Percentiles rank a stretch among this genome's conserved stretches.
phyloP scores from a whole-genome alignment of 306 rosid genomes.

The Sindora glabra region DNA sequence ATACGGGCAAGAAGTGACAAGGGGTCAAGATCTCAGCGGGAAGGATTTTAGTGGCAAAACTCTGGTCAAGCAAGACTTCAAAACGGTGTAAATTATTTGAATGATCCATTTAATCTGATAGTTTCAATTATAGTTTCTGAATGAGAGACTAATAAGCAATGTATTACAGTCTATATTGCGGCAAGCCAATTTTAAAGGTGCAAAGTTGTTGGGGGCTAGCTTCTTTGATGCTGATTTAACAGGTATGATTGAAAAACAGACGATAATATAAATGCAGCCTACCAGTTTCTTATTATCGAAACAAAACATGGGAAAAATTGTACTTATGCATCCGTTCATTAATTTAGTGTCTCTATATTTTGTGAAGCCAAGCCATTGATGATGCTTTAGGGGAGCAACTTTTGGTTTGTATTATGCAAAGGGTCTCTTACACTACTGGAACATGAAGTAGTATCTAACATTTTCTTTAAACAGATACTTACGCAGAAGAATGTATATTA shows the following conservation, averaged over 20 bases:
- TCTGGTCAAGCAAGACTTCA: constrained; percentile 87
- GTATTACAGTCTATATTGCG: constrained; percentile 64
- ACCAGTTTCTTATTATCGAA: background rate
- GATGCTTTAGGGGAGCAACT: no score
- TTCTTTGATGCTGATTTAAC: constrained; percentile 96
- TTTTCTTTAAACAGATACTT: no score
- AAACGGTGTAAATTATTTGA: constrained; percentile 48
- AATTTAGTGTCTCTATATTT: no score
- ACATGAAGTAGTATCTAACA: no score
- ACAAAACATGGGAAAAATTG: background rate
- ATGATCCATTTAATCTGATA: background rate
- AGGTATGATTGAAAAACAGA: constrained; percentile 30
- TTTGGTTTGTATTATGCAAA: no score
- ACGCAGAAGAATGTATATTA: no score
- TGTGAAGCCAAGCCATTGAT: no score
- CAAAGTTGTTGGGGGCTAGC: constrained; percentile 86
- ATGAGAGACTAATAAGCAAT: background rate
- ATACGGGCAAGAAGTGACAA: constrained; percentile 77
- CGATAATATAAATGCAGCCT: background rate
- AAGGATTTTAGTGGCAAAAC: constrained; percentile 88
- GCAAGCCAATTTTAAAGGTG: constrained; percentile 82
- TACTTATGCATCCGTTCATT: no score
- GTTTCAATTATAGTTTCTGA: background rate
- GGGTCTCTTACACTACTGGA: no score
- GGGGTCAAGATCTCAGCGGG: constrained; percentile 91